These are phyloP conservation scores for Gossypium turneri DNA, from an alignment of 345 rosid species.

Conservation along the genomic window DNA sequence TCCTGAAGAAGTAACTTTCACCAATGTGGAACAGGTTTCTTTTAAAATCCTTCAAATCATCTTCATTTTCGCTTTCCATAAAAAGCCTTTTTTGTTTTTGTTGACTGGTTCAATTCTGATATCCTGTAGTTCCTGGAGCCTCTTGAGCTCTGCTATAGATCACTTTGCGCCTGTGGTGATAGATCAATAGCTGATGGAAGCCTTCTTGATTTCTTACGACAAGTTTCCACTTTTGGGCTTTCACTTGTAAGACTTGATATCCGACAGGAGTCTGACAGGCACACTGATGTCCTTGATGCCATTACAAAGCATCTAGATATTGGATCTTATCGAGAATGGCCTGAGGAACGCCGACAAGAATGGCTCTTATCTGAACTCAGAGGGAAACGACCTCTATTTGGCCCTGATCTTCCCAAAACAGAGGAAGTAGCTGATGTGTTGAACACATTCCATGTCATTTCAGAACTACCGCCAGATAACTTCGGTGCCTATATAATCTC, in stretches of 20 bases:
- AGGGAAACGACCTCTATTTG: slow-evolving; percentile 89
- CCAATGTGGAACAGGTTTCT: slow-evolving; percentile 71
- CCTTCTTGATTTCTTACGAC: slow-evolving; percentile 93
- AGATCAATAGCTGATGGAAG: slow-evolving; percentile 93
- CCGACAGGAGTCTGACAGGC: slow-evolving; percentile 94
- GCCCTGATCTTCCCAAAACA: slow-evolving; percentile 84
- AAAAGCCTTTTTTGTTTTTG: neutral
- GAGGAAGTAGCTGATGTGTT: slow-evolving; percentile 86
- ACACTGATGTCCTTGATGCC: slow-evolving; percentile 86
- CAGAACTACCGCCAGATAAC: slow-evolving; percentile 80
- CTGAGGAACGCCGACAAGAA: slow-evolving; percentile 74
- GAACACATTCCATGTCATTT: slow-evolving; percentile 76
- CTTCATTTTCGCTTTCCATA: no score
- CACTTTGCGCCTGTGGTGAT: slow-evolving; percentile 82
- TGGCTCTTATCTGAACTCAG: slow-evolving; percentile 91
- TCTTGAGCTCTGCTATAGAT: slow-evolving; percentile 90
- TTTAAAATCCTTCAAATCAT: neutral
- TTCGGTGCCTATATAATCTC: slow-evolving; percentile 93
- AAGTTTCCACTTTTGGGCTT: slow-evolving; percentile 98
- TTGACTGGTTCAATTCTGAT: slow-evolving; percentile 11
- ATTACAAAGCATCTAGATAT: slow-evolving; percentile 72
- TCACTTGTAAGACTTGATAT: slow-evolving; percentile 91
- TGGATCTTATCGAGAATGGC: slow-evolving; percentile 89
- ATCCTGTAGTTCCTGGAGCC: slow-evolving; percentile 77
- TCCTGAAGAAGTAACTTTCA: slow-evolving; percentile 70